Base-by-base conservation (phyloP, 305 asterid genomes). In the Andrographis paniculata region DNA sequence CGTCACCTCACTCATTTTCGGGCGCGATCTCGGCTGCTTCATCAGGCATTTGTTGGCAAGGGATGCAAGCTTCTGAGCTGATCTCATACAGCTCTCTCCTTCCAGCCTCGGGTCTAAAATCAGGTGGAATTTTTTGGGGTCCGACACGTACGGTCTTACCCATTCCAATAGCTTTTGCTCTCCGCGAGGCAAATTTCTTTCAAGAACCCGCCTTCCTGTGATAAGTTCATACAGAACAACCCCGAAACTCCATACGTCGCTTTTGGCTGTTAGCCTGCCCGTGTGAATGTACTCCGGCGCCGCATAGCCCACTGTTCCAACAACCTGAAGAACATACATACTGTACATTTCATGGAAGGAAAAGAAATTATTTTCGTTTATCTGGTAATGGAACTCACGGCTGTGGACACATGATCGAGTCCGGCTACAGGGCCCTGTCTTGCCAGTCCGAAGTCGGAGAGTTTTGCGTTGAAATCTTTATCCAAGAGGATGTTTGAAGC, bases 211-310 rank as follows among this genome's bases (percentile, higher is more conserved):
- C 58, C 97, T 79, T 45, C 95, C 97, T 5, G 97, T 88, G 31
- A 88, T 88, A 35, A 88, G 93, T 53, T 88, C 97, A 20, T 79
- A 84, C 4, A 88, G 81, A 51, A 88, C 95, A 0, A 88, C 95
- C 24, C 97, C 97, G 0, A 84, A 88, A 52, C 97, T 88, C 97
- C 97, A 88, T 16, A 84, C 95, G 13, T 88, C 95, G 30, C 95
- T 88, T 64, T 81, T 88, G 11, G 89, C 77, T 8, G 95, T 84
- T 50, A 88, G 82, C 60, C 81, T 68, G 31, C 97, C 97, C 0
- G 91, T 66, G 62, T 72, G 97, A 20, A 88, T 75, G 16, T 88
- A 88, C 52, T 88, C 94, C 0, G 97, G 97, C 17, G 97, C 97
- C 18, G 97, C 95, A 74, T 88, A 88, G 40, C 97, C 97, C 18